Evolutionary conservation across 192 early-diverging fungal genomes (phyloP).

Genomic region (Rhizophagus clarus): DNA sequence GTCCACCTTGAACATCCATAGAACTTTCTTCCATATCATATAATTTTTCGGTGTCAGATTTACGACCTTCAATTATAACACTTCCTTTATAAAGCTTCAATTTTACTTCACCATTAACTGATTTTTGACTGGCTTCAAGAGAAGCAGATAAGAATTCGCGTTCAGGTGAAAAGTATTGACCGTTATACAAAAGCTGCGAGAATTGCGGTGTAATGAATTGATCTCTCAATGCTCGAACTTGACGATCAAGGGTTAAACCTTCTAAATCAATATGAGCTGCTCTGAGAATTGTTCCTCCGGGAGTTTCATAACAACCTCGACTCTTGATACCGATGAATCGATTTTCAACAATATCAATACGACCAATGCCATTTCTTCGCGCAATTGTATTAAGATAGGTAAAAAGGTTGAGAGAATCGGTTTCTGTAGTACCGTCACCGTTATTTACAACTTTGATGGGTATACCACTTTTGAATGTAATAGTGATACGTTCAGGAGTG

Average conservation of each 20-base stretch:
- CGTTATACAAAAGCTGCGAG: constrained; percentile 87
- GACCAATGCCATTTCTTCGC: constrained; percentile 96
- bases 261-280: constrained; percentile 96
- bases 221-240: constrained; percentile 91
- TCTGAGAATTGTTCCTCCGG: constrained; percentile 94
- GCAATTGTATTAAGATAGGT: constrained; percentile 94
- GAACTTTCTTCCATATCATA: constrained; percentile 96
- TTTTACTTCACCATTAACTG: constrained; percentile 90
- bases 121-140: constrained; percentile 80
- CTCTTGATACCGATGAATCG: constrained; percentile 99
- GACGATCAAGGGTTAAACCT: constrained; percentile 93
- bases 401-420: constrained; percentile 81
- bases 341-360: constrained; percentile 99
- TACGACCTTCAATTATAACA: constrained; percentile 86
- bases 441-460: constrained; percentile 89
- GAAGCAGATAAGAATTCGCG: constrained; percentile 85
- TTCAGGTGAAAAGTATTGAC: constrained; percentile 96
- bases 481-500: constrained; percentile 91
- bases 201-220: constrained; percentile 85
- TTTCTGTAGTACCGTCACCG: constrained; percentile 64
- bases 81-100: constrained; percentile 98
- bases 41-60: constrained; percentile 72
- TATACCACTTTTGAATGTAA: constrained; percentile 86
- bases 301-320: constrained; percentile 99
- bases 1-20: constrained; percentile 93